Conservation (phyloP, 176 grass and related monocot genomes). For the Urochloa ruziziensis region DNA sequence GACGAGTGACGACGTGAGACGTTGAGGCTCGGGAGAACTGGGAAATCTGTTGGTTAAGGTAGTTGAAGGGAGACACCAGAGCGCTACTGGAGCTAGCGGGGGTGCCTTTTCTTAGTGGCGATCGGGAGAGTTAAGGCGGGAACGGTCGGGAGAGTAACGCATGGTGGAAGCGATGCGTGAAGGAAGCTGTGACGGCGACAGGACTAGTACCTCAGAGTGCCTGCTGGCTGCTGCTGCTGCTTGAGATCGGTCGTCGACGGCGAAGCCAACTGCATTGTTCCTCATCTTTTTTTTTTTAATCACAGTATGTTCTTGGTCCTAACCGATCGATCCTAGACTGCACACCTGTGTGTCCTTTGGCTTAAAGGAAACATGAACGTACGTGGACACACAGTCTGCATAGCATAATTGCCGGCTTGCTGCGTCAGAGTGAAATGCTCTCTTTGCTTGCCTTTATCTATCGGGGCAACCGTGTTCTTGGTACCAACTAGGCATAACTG, state of each 20-base stretch:
- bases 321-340: neutral
- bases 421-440: neutral
- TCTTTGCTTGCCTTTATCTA: neutral
- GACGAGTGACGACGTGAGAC: too few relatives aligned
- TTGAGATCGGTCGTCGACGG: neutral
- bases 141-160: constrained; percentile 19
- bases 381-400: neutral
- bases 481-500: neutral
- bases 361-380: constrained; percentile 15
- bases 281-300: neutral
- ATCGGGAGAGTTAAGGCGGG: neutral
- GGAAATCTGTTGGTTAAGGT: constrained; percentile 19
- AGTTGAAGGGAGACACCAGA: neutral
- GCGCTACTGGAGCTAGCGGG: neutral
- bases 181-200: constrained; percentile 54
- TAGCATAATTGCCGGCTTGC: neutral
- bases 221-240: too few relatives aligned
- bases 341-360: constrained; percentile 2
- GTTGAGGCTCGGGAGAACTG: neutral
- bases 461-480: neutral
- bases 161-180: constrained; percentile 46
- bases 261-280: neutral
- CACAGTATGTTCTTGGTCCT: neutral
- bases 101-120: neutral
- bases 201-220: neutral